Evolutionary conservation across 2,329 filamentous ascomycete genomes (phyloP), one percentile per base, ranked within the genome.

Genomic region (Cladophialophora chaetospira): DNA sequence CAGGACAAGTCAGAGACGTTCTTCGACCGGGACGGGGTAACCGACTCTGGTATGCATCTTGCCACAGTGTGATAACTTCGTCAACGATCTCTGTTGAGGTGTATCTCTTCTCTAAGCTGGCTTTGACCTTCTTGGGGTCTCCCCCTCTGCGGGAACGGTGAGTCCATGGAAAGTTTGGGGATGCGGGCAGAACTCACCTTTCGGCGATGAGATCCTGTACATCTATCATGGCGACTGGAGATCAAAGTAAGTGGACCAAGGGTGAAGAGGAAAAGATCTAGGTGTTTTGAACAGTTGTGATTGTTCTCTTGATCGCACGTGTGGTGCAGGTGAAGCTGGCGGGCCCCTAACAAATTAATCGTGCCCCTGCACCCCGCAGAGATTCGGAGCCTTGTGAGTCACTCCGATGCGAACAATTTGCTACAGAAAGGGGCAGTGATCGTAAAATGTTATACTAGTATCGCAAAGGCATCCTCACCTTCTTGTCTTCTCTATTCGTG

Each of bases 101-200:
- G 78, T 85, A 83, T 67, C 94, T 87, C 70, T 86, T 86, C 66
- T 88, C 84, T 76, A 99, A 94, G 63, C 88, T 94, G 74, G 97
- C 91, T 73, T 89, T 88, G 75, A 99, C 94, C 77, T 86, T 87
- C 71, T 96, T 88, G 13, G 91, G 90, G 76, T 97, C 85, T 67
- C 94, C 94, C 65, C 93, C 94, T 67, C 91, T 64, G 49, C 15
- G 43, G 4, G n/a, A 52, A 13, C 19, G 52, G 46, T 55, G 43
- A 58, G 46, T 17, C 28, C 43, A 31, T 17, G 23, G n/a, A 17
- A 13, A 6, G 5, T n/a, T 21, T 52, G 36, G 21, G 15, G 47
- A 8, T 53, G 54, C 17, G 9, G 44, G 46, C 17, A 19, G 5
- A 6, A 13, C 57, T 46, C 47, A 64, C 62, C 64, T 88, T 75